phyloP scores from a whole-genome alignment of 805 yeast species.

The Saccharomyces kudriavzevii region DNA sequence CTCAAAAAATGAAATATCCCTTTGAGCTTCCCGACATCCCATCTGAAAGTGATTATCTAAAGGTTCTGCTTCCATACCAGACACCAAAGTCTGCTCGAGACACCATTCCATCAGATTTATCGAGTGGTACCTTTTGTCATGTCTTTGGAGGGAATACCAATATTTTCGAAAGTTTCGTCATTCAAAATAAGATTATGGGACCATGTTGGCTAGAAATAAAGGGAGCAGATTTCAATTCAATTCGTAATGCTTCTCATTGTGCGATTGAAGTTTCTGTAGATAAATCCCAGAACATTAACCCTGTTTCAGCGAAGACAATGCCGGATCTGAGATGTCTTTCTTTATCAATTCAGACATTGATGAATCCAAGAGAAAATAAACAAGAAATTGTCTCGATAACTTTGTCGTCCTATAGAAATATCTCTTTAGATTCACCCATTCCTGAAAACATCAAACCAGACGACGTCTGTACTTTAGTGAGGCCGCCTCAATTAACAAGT shows the following conservation, averaged over 20 bases:
- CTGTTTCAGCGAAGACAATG: constrained; percentile 39
- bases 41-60: constrained; percentile 64
- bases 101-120: constrained; percentile 51
- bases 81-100: constrained; percentile 47
- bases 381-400: constrained; percentile 87
- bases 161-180: constrained; percentile 77
- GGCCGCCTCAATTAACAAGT: constrained; percentile 61
- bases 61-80: constrained; percentile 65
- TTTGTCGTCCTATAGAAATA: constrained; percentile 56
- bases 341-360: constrained; percentile 68
- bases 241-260: constrained; percentile 70
- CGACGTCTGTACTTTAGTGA: constrained; percentile 59
- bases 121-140: constrained; percentile 67
- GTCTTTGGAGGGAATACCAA: constrained; percentile 73
- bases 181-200: constrained; percentile 84
- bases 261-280: constrained; percentile 60
- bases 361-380: constrained; percentile 63
- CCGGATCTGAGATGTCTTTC: constrained; percentile 72
- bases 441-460: constrained; percentile 54
- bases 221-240: constrained; percentile 49
- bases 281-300: constrained; percentile 40
- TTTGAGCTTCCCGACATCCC: constrained; percentile 82
- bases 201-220: constrained; percentile 90
- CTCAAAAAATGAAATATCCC: constrained; percentile 72
- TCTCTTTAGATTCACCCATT: constrained; percentile 70